A percentile compares a stretch with the other conserved stretches of the same genome.
These are phyloP conservation scores for Phytophthora pini DNA, from an alignment of 352 stramenopile species.

Conservation along the genomic window DNA sequence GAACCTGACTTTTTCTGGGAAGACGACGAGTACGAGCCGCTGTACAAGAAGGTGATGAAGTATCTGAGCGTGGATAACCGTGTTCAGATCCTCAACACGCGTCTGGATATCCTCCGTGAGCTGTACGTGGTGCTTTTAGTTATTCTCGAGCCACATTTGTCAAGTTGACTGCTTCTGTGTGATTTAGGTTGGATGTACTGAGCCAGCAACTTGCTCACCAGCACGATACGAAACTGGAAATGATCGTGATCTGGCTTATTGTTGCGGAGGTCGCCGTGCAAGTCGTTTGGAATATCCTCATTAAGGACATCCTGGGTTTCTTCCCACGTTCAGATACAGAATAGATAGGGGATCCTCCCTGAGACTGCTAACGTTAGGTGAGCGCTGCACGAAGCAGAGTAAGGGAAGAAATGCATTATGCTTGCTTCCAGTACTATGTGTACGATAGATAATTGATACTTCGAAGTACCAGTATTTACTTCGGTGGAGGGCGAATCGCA, in stretches of 20 bases:
- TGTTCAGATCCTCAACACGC: constrained; percentile 94
- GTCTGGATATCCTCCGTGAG: constrained; percentile 93
- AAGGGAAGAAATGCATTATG: constrained; percentile 16
- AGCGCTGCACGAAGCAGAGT: constrained; percentile 6
- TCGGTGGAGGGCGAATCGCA: constrained; percentile 25
- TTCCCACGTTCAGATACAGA: constrained; percentile 69
- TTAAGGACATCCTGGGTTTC: constrained; percentile 91
- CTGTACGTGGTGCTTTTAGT: constrained; percentile 58
- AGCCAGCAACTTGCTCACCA: constrained; percentile 91
- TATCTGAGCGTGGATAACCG: constrained; percentile 94
- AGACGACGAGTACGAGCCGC: constrained; percentile 91
- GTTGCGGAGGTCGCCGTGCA: constrained; percentile 91
- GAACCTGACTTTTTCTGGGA: constrained; percentile 96
- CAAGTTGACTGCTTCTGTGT: background rate
- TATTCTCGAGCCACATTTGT: background rate
- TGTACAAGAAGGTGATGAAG: constrained; percentile 92
- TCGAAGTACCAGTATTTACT: constrained; percentile 7
- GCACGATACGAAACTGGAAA: constrained; percentile 92
- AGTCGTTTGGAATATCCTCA: constrained; percentile 89
- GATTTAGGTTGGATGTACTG: constrained; percentile 88
- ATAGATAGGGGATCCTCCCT: constrained; percentile 25
- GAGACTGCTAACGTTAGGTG: background rate
- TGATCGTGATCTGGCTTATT: constrained; percentile 96
- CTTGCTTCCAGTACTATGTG: constrained; percentile 1
- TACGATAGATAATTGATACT: constrained; percentile 5